These are phyloP conservation scores for Pichia sp. DNA, from an alignment of 1,139 yeast genomes.

Conservation along the genomic window DNA sequence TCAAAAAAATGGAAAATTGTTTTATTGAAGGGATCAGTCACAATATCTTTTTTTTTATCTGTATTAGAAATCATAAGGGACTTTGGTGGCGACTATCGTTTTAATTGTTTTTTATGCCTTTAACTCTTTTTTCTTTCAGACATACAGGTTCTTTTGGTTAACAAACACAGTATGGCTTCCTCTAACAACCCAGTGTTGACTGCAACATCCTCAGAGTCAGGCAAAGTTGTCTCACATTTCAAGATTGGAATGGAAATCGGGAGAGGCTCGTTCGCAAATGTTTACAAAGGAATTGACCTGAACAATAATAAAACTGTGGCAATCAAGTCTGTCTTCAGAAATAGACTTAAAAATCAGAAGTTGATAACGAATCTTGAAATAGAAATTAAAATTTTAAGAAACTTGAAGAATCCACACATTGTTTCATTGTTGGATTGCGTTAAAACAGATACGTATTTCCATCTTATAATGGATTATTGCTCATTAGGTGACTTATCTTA, in stretches of 20 bases:
- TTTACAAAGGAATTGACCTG: constrained; percentile 57
- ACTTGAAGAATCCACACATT: constrained; percentile 86
- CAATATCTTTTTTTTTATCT: not conserved
- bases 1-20: not conserved
- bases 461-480: constrained; percentile 94
- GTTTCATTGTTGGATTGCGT: constrained; percentile 80
- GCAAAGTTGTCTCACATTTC: constrained; percentile 37
- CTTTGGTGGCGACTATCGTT: not conserved
- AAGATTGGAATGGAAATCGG: constrained; percentile 75
- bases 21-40: not conserved
- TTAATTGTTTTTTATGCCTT: not conserved
- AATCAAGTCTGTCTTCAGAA: constrained; percentile 77
- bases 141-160: no score
- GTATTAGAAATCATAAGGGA: not conserved
- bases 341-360: constrained; percentile 78
- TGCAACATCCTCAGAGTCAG: constrained; percentile 9
- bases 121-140: not conserved
- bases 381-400: constrained; percentile 79
- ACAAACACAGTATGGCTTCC: not conserved
- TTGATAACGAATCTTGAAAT: constrained; percentile 83
- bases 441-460: constrained; percentile 73
- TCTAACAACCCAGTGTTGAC: not conserved
- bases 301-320: constrained; percentile 58
- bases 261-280: constrained; percentile 91
- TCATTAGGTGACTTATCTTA: constrained; percentile 89